phyloP scores from a whole-genome alignment of 2,329 filamentous ascomycete species.

The Diaporthe capsici region DNA sequence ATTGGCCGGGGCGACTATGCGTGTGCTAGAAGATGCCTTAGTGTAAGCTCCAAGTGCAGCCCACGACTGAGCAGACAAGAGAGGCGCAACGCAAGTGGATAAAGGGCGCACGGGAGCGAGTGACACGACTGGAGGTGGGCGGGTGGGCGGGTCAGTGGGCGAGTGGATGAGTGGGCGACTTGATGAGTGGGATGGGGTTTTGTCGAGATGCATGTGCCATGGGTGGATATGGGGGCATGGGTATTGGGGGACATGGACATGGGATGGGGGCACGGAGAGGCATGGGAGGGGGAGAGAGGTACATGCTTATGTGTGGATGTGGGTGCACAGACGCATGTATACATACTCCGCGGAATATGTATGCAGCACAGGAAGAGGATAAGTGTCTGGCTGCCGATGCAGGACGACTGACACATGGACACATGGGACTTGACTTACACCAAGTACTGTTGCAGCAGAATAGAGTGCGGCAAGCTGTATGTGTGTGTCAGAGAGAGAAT shows the following conservation, averaged over 20 bases:
- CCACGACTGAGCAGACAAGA: constrained; percentile 26
- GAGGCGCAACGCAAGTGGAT: constrained; percentile 34
- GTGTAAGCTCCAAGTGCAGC: constrained; percentile 42
- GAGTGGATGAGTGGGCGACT: not conserved
- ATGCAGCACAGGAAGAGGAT: constrained; percentile 4
- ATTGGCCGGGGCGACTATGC: constrained; percentile 39
- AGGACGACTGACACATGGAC: constrained; percentile 20
- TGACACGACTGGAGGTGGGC: constrained; percentile 23
- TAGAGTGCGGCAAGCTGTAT: not conserved
- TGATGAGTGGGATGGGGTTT: constrained; percentile 14
- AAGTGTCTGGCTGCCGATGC: constrained; percentile 9
- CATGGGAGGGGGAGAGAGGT: not conserved
- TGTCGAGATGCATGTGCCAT: constrained; percentile 20
- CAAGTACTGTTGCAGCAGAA: constrained; percentile 5
- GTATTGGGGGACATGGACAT: not conserved
- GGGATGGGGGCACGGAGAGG: not conserved
- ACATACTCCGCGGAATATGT: not conserved
- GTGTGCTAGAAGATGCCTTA: constrained; percentile 43
- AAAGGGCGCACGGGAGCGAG: constrained; percentile 12
- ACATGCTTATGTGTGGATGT: not conserved
- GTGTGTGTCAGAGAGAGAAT: not conserved
- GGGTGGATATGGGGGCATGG: not conserved
- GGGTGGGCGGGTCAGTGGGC: not conserved
- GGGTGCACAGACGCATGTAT: not conserved
- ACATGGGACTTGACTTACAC: constrained; percentile 11